A percentile compares a stretch with the other conserved stretches of the same genome.
Conservation (phyloP, 78 protist genomes). For the Mantamonas sphyraenae region DNA sequence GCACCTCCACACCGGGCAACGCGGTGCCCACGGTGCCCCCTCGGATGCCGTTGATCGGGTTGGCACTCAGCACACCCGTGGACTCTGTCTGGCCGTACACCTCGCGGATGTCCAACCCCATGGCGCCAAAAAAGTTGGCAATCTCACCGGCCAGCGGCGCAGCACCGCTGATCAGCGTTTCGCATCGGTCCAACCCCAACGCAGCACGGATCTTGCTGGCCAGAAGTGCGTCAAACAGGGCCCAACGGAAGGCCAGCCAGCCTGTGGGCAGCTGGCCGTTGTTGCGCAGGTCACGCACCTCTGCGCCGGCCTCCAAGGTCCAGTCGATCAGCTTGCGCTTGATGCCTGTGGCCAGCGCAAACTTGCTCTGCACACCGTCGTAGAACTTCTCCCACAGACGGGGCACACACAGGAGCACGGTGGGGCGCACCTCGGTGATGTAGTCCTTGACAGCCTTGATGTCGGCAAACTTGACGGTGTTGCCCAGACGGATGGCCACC, state of each 20-base stretch:
- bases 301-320: constrained; percentile 47
- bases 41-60: constrained; percentile 4
- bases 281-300: no score
- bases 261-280: no score
- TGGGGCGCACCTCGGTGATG: constrained; percentile 59
- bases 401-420: constrained; percentile 78
- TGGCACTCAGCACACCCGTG: constrained; percentile 43
- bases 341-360: constrained; percentile 21
- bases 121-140: constrained; percentile 43
- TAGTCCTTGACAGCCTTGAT: constrained; percentile 55
- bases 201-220: constrained; percentile 32
- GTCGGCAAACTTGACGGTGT: constrained; percentile 52
- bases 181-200: constrained; percentile 56
- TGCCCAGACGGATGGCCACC: constrained; percentile 39
- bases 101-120: constrained; percentile 58
- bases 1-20: constrained; percentile 40
- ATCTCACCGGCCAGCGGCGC: constrained; percentile 70
- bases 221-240: constrained; percentile 43
- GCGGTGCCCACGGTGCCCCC: constrained; percentile 49
- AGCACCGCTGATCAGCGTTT: constrained; percentile 47
- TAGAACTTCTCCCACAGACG: constrained; percentile 85
- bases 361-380: constrained; percentile 23
- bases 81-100: constrained; percentile 72
- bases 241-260: no score
- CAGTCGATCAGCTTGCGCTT: constrained; percentile 37